phyloP scores from a whole-genome alignment of 305 asterid species.

The Fraxinus latifolia region DNA sequence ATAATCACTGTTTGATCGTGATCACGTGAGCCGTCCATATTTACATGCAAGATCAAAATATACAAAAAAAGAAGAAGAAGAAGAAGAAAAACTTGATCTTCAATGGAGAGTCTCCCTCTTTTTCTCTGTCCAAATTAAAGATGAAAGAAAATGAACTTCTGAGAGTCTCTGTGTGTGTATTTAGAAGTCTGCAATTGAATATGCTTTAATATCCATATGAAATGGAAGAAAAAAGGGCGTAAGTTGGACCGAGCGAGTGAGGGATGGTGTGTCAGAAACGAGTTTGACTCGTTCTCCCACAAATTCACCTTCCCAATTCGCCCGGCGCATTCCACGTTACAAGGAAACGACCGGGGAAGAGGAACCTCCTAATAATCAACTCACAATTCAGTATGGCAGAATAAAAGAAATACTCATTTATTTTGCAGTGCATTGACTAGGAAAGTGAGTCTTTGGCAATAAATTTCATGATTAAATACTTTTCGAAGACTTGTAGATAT shows the following conservation, averaged over 20 bases:
- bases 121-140: not conserved
- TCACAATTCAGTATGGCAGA: not conserved
- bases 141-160: not conserved
- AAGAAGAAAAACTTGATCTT: not conserved
- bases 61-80: not conserved
- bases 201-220: constrained; percentile 13
- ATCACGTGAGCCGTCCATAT: constrained; percentile 6
- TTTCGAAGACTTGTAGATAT: not conserved
- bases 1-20: constrained; percentile 25
- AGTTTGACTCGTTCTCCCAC: constrained; percentile 36
- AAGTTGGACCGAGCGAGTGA: constrained; percentile 5
- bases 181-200: not conserved
- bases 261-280: constrained; percentile 32
- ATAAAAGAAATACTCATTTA: not conserved
- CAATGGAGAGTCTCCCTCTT: not conserved
- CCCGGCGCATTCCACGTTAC: constrained; percentile 30
- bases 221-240: constrained; percentile 7
- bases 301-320: constrained; percentile 24
- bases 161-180: not conserved
- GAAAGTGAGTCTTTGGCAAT: not conserved
- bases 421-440: not conserved
- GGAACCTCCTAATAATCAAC: not conserved
- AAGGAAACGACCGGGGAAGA: not conserved
- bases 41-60: not conserved
- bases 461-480: not conserved